Base-by-base conservation (phyloP, 495 filamentous ascomycete genomes). In the Massariosphaeria phaeospora region DNA sequence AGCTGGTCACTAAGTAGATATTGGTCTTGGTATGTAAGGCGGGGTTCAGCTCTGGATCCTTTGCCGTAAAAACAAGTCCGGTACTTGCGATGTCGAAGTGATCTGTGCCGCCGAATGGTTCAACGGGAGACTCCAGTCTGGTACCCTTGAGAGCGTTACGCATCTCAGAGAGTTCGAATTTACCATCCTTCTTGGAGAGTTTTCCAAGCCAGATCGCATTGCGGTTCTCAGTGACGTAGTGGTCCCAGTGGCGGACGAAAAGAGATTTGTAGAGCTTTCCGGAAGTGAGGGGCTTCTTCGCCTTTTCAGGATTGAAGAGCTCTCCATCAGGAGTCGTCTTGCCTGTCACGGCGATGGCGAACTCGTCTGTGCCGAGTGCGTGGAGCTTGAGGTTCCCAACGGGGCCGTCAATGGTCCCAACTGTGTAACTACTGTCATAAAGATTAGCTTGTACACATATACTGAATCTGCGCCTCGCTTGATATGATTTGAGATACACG, bases 21-120 rank as follows among this genome's bases (percentile, higher is more conserved):
- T 87, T 82, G 30, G 84, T 84, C 56, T 89, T 86, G 3, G 91
- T 96, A 70, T 93, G 84, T 11, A 81, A 76, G 0, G 91, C 91
- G 3, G 84, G 82, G 58, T 88, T 81, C 3, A 93, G 64, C 6
- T 77, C 75, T 0, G 90, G 91, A 62, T 94, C 89, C 61, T 89
- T 94, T 0, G 90, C 82, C 25, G 94, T 81, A 67, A 96, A 96
- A 1, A 86, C 81, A 51, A 96, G 74, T 1, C 77, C 76, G 4
- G 69, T 67, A 1, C 69, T 66, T 49, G 75, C 73, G 44, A 84
- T 74, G 56, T 81, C 80, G 56, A 82, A 85, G 60, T 83, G 67
- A 29, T 78, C 76, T 2, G 72, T 67, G 3, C 79, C 82, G 3
- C 80, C 82, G 55, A 84, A 83, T 0, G 82, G 76, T 1, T 76